Base-by-base conservation (phyloP, 2,329 filamentous ascomycete genomes). In the Acephala macrosclerotiorum region DNA sequence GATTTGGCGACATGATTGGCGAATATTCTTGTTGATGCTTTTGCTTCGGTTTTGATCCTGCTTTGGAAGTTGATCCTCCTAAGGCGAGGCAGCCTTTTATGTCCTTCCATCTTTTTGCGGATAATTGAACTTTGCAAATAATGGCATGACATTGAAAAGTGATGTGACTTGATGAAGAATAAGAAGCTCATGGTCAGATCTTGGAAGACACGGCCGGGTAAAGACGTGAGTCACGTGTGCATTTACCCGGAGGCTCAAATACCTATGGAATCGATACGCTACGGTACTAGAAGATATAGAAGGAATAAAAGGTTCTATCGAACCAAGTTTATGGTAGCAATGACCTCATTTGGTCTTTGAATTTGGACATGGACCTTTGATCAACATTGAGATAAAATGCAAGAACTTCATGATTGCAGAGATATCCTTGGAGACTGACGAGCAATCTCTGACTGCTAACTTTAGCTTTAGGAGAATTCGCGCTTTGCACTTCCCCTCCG, bases 1-100 rank as follows among this genome's bases (percentile, higher is more conserved):
- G 53, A 26, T 40, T 61, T 35, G 63, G 58, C 47, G 29, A 33
- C 45, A 49, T 49, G n/a, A 22, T 49, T 49, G 42, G 29, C 9
- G 29, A 33, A 33, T 4, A 42, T 14, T 14, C 18, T 16, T 42
- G 12, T 42, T 42, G 38, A 3, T 4, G 18, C 12, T 42, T 16
- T 18, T 42, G 16, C 14, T 42, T 42, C 6, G 7, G 40, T 16
- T 6, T 42, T 42, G 40, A 42, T 42, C 18, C 40, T 18, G 40
- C 14, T 18, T 42, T 42, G 6, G 11, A 16, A 42, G 14, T 33
- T 33, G 29, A 9, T 33, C 9, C 29, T 18, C 18, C 11, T 5
- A 18, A 42, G 40, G n/a, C 40, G 14, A 42, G 40, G 40, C 40
- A 6, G 16, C 40, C 40, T 42, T 42, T 49, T 49, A 49, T 49